Base-by-base conservation (phyloP, 257 asterid species). In the Ajuga chamaepitys region DNA sequence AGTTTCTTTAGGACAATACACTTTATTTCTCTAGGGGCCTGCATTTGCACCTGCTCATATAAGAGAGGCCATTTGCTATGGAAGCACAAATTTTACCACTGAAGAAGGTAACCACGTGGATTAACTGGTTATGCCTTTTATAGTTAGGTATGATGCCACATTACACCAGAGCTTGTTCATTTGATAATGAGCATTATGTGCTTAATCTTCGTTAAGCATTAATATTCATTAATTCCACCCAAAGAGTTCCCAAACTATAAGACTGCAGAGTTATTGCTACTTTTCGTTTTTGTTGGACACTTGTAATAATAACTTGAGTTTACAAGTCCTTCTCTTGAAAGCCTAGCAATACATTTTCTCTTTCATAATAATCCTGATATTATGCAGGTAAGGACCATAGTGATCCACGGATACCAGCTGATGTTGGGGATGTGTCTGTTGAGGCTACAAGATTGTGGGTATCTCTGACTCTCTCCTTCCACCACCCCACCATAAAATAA, bases 21-120 rank as follows among this genome's bases (percentile, higher is more conserved):
- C 99, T 37, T 94, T 98, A 20, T 94, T 90, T 74, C 99, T 94
- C 56, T 98, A 94, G 67, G 99, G 99, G 46, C 99, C 99, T 9
- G 99, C 97, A 37, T 94, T 94, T 78, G 98, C 99, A 52, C 99
- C 99, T 64, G 97, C 99, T 70, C 96, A 93, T 58, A 94, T 94
- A 76, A 80, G 99, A 78, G 99, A 94, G 75, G 99, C 99, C 75
- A 90, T 94, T 50, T 94, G 99, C 97, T 90, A 96, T 70, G 97
- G 89, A 64, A 94, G 99, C 86, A 94, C 98, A 53, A 94, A 94
- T 81, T 82, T 96, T 75, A 76, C 95, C 55, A 86, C 99, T 6
- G 99, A 94, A 82, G 97, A 88, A 90, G 99, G 99, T 85, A 71
- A 62, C 38, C 64, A 5, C 34, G 50, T 41, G 12, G 30, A 42